Conservation (phyloP, 176 grass and related monocot species). For the Juncus inflexus region DNA sequence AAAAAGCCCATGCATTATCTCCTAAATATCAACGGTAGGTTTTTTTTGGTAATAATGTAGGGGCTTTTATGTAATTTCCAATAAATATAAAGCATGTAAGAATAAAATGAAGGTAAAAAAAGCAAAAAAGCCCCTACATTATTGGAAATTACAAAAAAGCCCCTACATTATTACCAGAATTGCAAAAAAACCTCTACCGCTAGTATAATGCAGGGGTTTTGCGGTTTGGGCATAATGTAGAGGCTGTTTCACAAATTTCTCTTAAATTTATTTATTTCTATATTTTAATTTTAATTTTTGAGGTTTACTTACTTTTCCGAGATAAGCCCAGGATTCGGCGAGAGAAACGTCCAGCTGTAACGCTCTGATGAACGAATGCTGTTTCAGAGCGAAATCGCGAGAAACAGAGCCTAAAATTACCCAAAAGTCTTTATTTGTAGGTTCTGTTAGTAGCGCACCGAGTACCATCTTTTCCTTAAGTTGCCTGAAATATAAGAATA, state of each 20-base stretch:
- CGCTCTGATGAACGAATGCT: slow-evolving; percentile 79
- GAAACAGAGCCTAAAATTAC: slow-evolving; percentile 75
- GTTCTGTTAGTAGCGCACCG: slow-evolving; percentile 75
- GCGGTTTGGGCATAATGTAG: neutral
- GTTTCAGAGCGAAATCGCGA: slow-evolving; percentile 67
- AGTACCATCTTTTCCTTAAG: slow-evolving; percentile 76
- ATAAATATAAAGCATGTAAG: slow-evolving; percentile 7
- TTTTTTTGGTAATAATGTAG: slow-evolving; percentile 9
- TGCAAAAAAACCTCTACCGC: no score
- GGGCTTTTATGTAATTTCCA: slow-evolving; percentile 10
- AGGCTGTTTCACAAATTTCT: neutral
- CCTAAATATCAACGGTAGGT: no score
- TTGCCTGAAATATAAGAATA: slow-evolving; percentile 35
- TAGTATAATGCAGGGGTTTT: slow-evolving; percentile 8
- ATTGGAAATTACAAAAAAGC: no score
- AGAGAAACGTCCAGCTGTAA: slow-evolving; percentile 77
- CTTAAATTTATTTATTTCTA: slow-evolving; percentile 3
- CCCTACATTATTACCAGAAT: no score
- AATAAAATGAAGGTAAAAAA: no score
- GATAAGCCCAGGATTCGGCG: slow-evolving; percentile 78
- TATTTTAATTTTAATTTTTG: neutral
- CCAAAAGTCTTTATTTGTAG: slow-evolving; percentile 84
- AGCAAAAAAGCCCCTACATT: no score
- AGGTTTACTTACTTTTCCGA: slow-evolving; percentile 65
- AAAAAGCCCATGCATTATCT: no score